Base-by-base conservation (phyloP, 495 filamentous ascomycete genomes). In the Chaetomidium leptoderma region DNA sequence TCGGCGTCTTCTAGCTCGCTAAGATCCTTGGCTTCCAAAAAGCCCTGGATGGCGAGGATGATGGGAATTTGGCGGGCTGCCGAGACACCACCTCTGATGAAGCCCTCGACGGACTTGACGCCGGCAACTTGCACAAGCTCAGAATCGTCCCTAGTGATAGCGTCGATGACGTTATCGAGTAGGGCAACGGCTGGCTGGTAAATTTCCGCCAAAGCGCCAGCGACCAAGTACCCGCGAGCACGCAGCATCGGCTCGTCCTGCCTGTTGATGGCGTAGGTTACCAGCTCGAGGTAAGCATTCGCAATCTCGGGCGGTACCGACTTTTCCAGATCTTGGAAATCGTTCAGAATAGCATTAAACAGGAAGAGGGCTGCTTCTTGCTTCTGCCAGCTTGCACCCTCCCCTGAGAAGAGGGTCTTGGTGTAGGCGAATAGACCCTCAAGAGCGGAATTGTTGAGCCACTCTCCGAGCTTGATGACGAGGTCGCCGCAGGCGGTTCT, bases 111-210 rank as follows among this genome's bases (percentile, higher is more conserved):
- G 1, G 90, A 86, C 58, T 91, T 92, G 57, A 97, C 88, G 67
- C 89, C 92, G 13, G 93, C 84, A 26, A 96, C 95, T 69, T 91
- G 88, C 27, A 97, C 91, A 32, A 98, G 79, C 66, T 95, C 91
- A 5, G 89, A 84, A 6, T 83, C 72, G 51, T 96, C 92, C 23
- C 76, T 71, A 17, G 83, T 80, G 51, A 96, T 87, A 26, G 85
- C 84, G 35, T 87, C 84, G 47, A 96, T 76, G 2, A 89, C 85
- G 33, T 81, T 81, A 53, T 93, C 84, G 54, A 96, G 78, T 59
- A 96, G 59, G 7, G 52, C 62, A 42, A 63, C 52, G 69, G 82
- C 63, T 72, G 76, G 58, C 32, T 78, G 76, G 51, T 81, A 68
- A 71, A 81, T 70, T 73, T 85, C 62, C 72, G 82, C 70, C 39